Percentiles rank a stretch among this genome's conserved stretches.
These are phyloP conservation scores for Acanthamoeba pearcei DNA, from an alignment of 208 protist genomes.

Conservation along the genomic window DNA sequence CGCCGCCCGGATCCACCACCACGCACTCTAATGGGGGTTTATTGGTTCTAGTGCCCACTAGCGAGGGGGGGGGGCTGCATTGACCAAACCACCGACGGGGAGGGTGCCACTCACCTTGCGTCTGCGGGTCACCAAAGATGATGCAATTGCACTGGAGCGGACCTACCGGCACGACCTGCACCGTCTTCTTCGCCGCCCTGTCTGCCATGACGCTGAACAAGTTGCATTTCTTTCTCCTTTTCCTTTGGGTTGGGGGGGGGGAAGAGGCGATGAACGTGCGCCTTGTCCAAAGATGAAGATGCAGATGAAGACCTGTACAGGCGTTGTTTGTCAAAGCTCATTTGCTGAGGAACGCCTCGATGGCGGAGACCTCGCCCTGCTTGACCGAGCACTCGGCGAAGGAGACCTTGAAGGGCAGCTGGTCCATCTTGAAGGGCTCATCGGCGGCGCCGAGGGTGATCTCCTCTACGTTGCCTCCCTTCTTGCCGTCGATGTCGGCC, in stretches of 20 bases:
- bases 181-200: background rate
- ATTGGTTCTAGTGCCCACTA: background rate
- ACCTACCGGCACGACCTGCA: background rate
- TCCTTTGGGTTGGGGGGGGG: too few relatives aligned
- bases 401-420: conserved; percentile 66
- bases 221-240: background rate
- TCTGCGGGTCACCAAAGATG: background rate
- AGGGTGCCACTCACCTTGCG: background rate
- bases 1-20: background rate
- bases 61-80: background rate
- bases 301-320: too few relatives aligned
- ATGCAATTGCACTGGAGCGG: conserved; percentile 27
- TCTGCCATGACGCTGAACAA: background rate
- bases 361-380: conserved; percentile 50
- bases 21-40: background rate
- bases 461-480: background rate
- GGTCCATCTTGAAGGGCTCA: conserved; percentile 73
- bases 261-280: too few relatives aligned
- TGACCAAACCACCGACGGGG: background rate
- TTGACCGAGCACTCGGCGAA: conserved; percentile 71
- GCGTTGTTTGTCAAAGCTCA: background rate
- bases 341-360: conserved; percentile 58
- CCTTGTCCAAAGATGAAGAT: too few relatives aligned
- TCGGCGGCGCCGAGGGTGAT: background rate
- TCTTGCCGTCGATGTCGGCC: conserved; percentile 37